Conservation (phyloP, 2,329 filamentous ascomycete genomes). For the Nemania sp. region DNA sequence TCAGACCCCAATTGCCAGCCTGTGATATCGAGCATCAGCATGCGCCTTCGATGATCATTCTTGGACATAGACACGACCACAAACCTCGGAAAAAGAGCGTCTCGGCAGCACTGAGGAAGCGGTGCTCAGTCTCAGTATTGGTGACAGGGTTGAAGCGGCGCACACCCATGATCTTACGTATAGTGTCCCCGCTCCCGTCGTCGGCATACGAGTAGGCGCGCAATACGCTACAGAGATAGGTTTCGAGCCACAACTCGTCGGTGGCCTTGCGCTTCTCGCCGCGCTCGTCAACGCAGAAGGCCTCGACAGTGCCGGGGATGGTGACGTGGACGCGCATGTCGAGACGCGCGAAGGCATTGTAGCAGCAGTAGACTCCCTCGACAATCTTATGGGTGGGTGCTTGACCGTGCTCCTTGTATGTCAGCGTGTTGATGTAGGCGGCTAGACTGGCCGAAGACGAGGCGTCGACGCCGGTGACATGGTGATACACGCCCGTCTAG, state of each 20-base stretch:
- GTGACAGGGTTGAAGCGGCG: slow-evolving; percentile 96
- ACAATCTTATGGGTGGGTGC: slow-evolving; percentile 79
- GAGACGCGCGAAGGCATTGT: slow-evolving; percentile 97
- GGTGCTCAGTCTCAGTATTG: slow-evolving; percentile 97
- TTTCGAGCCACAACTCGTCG: slow-evolving; percentile 95
- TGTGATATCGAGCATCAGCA: slow-evolving; percentile 41
- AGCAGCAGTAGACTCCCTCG: slow-evolving; percentile 95
- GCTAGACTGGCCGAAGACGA: slow-evolving; percentile 96
- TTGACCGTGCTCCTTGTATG: slow-evolving; percentile 83
- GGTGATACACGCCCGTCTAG: slow-evolving; percentile 93
- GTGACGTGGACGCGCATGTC: slow-evolving; percentile 99
- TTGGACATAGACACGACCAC: slow-evolving; percentile 13
- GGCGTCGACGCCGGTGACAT: slow-evolving; percentile 95
- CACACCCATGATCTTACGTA: slow-evolving; percentile 97
- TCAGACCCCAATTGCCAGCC: slow-evolving; percentile 96
- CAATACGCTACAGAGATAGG: slow-evolving; percentile 92
- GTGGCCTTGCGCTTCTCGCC: slow-evolving; percentile 93
- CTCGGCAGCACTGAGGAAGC: slow-evolving; percentile 92
- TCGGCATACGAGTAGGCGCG: slow-evolving; percentile 96
- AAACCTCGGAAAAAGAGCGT: slow-evolving; percentile 90
- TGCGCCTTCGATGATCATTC: background rate
- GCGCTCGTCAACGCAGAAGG: slow-evolving; percentile 95
- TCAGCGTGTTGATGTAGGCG: slow-evolving; percentile 97
- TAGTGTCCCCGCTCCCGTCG: slow-evolving; percentile 89
- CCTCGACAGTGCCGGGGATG: slow-evolving; percentile 94